Percentiles rank a stretch among this genome's conserved stretches.
Conservation (phyloP, 345 rosid species). For the Theobroma cacao region DNA sequence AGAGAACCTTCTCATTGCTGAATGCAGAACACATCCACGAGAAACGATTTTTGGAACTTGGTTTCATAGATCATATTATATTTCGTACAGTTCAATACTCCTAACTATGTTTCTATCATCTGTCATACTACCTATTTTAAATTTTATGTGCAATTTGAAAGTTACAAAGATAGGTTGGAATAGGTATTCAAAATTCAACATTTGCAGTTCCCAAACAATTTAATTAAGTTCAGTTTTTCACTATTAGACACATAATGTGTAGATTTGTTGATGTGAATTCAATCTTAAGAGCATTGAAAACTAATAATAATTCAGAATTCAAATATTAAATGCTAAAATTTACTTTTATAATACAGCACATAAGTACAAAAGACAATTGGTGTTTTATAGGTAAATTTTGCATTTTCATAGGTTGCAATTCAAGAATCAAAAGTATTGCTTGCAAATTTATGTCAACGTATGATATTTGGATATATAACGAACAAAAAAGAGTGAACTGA, state of each 20-base stretch:
- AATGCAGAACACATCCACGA: neutral
- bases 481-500: neutral
- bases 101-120: neutral
- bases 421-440: neutral
- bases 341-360: neutral
- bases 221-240: neutral
- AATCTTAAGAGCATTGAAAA: neutral
- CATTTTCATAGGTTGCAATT: neutral
- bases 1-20: neutral
- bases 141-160: neutral
- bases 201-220: neutral
- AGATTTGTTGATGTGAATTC: neutral
- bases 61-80: neutral
- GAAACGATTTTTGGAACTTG: neutral
- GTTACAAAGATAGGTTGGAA: neutral
- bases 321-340: neutral
- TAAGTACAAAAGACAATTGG: neutral
- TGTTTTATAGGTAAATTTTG: neutral
- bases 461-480: neutral
- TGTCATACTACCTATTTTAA: neutral
- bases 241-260: neutral
- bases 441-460: neutral
- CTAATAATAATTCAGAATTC: neutral
- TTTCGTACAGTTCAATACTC: neutral
- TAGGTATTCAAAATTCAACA: neutral